These are phyloP conservation scores for Cynara cardunculus DNA, from an alignment of 129 eudicot species.

Conservation along the genomic window DNA sequence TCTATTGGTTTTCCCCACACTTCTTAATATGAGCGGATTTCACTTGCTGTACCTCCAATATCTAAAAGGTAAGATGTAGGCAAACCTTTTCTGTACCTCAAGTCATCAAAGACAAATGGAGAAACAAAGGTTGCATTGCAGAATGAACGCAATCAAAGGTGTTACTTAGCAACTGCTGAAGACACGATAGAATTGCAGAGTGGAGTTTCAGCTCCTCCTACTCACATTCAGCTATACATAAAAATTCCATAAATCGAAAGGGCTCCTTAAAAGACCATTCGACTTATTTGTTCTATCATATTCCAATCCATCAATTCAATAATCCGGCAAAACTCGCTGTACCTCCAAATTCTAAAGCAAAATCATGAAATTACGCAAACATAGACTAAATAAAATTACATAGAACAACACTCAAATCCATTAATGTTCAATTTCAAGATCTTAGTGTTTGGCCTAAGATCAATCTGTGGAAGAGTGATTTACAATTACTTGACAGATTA, in stretches of 20 bases:
- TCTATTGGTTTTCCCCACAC: not conserved
- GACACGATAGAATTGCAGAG: not conserved
- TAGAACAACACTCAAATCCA: not conserved
- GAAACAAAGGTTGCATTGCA: not conserved
- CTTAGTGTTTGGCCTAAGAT: slow-evolving; percentile 4
- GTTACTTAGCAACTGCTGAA: not conserved
- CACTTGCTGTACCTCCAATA: no score
- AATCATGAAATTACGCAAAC: not conserved
- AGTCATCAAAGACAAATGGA: not conserved
- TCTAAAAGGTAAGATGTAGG: not conserved
- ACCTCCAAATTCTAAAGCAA: not conserved
- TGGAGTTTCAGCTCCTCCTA: not conserved
- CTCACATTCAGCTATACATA: not conserved
- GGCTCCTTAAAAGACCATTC: not conserved
- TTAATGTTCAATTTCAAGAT: not conserved
- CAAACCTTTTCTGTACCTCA: not conserved
- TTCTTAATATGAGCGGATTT: no score
- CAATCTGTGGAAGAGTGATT: not conserved
- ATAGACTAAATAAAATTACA: not conserved
- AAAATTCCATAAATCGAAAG: no score
- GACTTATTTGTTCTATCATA: not conserved
- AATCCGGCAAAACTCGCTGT: not conserved
- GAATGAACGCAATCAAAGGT: not conserved
- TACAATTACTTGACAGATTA: not conserved
- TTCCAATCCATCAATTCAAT: not conserved